phyloP scores from a whole-genome alignment of 352 stramenopile genomes.

The Pythium utonaiense region DNA sequence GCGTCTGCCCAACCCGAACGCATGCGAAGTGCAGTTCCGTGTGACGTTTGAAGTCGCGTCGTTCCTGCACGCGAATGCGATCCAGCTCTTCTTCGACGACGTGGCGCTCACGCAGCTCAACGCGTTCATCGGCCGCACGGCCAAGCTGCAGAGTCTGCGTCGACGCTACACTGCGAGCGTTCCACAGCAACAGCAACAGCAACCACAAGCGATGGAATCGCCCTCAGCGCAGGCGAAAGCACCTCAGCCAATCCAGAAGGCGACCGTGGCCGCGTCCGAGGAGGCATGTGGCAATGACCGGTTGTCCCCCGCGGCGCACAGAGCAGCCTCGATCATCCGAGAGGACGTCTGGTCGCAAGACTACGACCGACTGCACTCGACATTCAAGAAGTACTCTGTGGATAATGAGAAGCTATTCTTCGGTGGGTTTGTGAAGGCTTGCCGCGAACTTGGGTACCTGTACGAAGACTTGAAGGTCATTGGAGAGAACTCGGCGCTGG shows the following conservation, averaged over 20 bases:
- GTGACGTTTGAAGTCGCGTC: conserved; percentile 81
- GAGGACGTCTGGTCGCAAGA: conserved; percentile 48
- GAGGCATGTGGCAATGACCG: background rate
- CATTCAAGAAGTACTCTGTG: conserved; percentile 51
- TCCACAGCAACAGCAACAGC: conserved; percentile 9
- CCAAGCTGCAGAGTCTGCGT: conserved; percentile 43
- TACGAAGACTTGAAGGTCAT: conserved; percentile 65
- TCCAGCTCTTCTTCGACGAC: conserved; percentile 85
- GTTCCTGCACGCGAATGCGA: conserved; percentile 76
- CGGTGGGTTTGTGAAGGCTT: conserved; percentile 58
- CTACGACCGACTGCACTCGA: conserved; percentile 43
- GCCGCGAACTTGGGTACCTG: conserved; percentile 46
- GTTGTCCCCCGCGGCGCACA: conserved; percentile 15
- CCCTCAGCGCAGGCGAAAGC: background rate
- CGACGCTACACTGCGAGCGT: conserved; percentile 20
- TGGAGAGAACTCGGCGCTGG: conserved; percentile 54
- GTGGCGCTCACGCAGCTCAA: conserved; percentile 77
- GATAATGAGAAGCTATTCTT: conserved; percentile 59
- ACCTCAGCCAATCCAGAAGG: too few relatives aligned
- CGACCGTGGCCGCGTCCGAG: background rate
- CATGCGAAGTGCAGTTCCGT: conserved; percentile 71
- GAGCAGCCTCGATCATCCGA: conserved; percentile 32
- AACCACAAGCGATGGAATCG: background rate
- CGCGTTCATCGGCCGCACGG: conserved; percentile 66
- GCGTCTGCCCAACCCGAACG: conserved; percentile 40